phyloP scores from a whole-genome alignment of 495 filamentous ascomycete species.

The Immersiella caudata region DNA sequence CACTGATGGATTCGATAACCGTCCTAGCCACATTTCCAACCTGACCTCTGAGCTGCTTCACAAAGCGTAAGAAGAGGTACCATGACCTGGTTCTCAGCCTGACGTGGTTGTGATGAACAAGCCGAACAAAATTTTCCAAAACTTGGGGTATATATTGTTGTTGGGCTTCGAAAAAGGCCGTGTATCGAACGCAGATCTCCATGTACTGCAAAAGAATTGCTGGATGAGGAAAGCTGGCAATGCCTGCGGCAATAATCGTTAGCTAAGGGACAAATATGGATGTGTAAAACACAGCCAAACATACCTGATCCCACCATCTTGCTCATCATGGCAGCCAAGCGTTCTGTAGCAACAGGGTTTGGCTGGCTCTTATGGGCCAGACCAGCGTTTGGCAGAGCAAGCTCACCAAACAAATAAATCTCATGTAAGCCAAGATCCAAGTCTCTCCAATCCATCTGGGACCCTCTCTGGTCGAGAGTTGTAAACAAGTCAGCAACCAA shows the following conservation, averaged over 20 bases:
- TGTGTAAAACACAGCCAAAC: constrained; percentile 22
- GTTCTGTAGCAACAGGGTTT: constrained; percentile 70
- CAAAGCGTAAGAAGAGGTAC: constrained; percentile 93
- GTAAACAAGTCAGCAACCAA: constrained; percentile 83
- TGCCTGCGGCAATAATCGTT: constrained; percentile 54
- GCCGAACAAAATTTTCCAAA: constrained; percentile 87
- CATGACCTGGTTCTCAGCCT: constrained; percentile 88
- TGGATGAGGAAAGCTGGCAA: constrained; percentile 83
- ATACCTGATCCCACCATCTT: constrained; percentile 91
- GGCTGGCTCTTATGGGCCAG: constrained; percentile 81
- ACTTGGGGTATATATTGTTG: constrained; percentile 76
- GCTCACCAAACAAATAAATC: constrained; percentile 94
- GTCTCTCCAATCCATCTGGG: constrained; percentile 88
- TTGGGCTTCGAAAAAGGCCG: constrained; percentile 86
- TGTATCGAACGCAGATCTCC: constrained; percentile 95
- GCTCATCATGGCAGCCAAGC: constrained; percentile 85
- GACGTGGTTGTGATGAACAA: constrained; percentile 83
- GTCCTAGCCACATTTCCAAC: constrained; percentile 87
- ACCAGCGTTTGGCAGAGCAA: constrained; percentile 81
- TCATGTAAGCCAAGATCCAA: constrained; percentile 95
- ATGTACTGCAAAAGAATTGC: constrained; percentile 94
- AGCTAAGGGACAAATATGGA: constrained; percentile 10
- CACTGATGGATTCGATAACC: constrained; percentile 84
- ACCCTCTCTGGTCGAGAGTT: constrained; percentile 66
- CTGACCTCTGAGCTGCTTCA: constrained; percentile 81